Conservation (phyloP, 2,329 filamentous ascomycete genomes). For the Cyclaneusma minus region DNA sequence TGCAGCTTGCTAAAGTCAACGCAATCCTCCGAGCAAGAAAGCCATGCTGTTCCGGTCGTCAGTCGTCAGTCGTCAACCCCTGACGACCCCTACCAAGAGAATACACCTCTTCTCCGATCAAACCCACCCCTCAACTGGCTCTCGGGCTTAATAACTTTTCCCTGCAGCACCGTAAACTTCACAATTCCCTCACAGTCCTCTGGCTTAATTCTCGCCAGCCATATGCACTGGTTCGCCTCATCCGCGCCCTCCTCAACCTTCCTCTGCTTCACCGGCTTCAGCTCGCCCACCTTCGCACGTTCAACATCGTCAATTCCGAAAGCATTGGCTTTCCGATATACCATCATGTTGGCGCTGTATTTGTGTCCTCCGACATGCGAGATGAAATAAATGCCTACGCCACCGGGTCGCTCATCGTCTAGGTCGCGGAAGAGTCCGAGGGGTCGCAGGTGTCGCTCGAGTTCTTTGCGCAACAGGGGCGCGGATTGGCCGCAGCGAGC, state of each 20-base stretch:
- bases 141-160: conserved; percentile 84
- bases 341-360: conserved; percentile 85
- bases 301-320: conserved; percentile 17
- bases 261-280: conserved; percentile 15
- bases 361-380: conserved; percentile 95
- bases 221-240: conserved; percentile 77
- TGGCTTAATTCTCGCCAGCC: conserved; percentile 71
- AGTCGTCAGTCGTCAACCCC: no score
- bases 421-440: conserved; percentile 75
- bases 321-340: conserved; percentile 48
- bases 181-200: conserved; percentile 91
- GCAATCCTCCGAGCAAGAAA: no score
- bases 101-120: conserved; percentile 61
- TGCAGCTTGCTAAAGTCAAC: no score
- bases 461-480: conserved; percentile 72
- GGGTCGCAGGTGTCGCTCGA: conserved; percentile 76
- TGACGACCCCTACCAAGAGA: conserved; percentile 97
- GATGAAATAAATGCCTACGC: conserved; percentile 92
- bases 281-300: conserved; percentile 18
- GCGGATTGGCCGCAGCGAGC: conserved; percentile 89
- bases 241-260: conserved; percentile 24
- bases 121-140: conserved; percentile 80
- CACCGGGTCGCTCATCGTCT: conserved; percentile 76
- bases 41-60: no score
- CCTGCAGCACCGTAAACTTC: conserved; percentile 75